phyloP scores from a whole-genome alignment of 202 grass and related monocot species.

The Carex sylvatica region DNA sequence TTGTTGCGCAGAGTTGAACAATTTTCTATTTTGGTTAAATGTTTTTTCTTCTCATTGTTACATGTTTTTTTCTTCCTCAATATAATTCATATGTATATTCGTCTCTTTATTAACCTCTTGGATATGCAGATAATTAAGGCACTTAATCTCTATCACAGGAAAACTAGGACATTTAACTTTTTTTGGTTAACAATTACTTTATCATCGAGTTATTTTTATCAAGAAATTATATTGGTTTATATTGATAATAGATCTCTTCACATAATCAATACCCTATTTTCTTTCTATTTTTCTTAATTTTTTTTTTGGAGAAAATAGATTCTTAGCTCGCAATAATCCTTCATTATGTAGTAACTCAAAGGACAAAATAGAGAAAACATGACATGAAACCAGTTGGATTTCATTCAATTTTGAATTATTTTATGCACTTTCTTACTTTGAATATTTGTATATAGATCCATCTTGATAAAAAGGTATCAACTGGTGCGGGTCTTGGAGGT shows the following conservation, averaged over 20 bases:
- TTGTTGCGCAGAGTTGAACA: no score
- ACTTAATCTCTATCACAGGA: slow-evolving; percentile 86
- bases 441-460: slow-evolving; percentile 53
- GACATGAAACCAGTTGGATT: not conserved
- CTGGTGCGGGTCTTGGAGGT: slow-evolving; percentile 96
- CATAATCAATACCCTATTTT: not conserved
- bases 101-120: slow-evolving; percentile 25
- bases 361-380: not conserved
- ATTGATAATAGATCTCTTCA: not conserved
- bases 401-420: not conserved
- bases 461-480: slow-evolving; percentile 95
- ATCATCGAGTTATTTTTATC: slow-evolving; percentile 17
- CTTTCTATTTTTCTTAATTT: no score
- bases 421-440: slow-evolving; percentile 13
- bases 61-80: slow-evolving; percentile 17
- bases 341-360: slow-evolving; percentile 4
- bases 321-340: not conserved
- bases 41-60: slow-evolving; percentile 4
- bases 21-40: slow-evolving; percentile 45
- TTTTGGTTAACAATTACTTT: slow-evolving; percentile 62
- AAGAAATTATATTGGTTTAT: not conserved
- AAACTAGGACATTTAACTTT: slow-evolving; percentile 85
- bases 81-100: slow-evolving; percentile 2
- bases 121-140: slow-evolving; percentile 85
- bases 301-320: not conserved